Evolutionary conservation across 129 eudicot genomes (phyloP).

Genomic region (Artemisia tridentata): DNA sequence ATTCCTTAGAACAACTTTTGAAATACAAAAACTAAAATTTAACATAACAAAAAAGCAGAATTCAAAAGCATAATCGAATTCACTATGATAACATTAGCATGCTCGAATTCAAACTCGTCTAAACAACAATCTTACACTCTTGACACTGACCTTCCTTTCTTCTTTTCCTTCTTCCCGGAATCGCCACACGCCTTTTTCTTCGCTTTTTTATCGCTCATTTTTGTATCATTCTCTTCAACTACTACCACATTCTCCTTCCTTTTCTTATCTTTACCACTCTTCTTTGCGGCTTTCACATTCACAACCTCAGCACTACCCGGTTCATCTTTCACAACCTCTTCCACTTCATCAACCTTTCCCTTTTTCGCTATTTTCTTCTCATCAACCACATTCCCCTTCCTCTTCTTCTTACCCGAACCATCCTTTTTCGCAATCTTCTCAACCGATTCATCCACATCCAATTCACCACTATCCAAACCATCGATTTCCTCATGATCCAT

Average conservation of each 20-base stretch:
- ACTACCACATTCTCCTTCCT: conserved; percentile 21
- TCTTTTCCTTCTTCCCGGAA: conserved; percentile 35
- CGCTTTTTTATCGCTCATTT: conserved; percentile 17
- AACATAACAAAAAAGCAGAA: too few species aligned
- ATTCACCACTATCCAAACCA: conserved; percentile 17
- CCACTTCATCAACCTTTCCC: conserved; percentile 21
- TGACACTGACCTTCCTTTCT: conserved; percentile 34
- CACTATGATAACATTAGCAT: too few species aligned
- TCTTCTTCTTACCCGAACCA: conserved; percentile 33
- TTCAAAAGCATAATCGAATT: too few species aligned
- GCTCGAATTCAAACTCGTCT: neutral
- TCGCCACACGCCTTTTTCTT: conserved; percentile 31
- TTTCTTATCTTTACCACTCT: conserved; percentile 22
- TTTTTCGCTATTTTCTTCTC: conserved; percentile 18
- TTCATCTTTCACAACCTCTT: conserved; percentile 18
- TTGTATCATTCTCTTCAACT: neutral
- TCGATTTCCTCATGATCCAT: conserved; percentile 2
- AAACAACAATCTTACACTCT: conserved; percentile 19
- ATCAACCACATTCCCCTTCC: conserved; percentile 13
- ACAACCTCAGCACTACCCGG: conserved; percentile 12
- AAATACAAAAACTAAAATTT: too few species aligned
- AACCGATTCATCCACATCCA: conserved; percentile 12
- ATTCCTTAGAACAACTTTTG: too few species aligned
- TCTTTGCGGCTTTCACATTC: conserved; percentile 19
- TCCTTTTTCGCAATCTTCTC: neutral